Percentiles rank a stretch among this genome's conserved stretches.
phyloP scores from a whole-genome alignment of 805 yeast genomes.

The Yamadazyma insecticola region DNA sequence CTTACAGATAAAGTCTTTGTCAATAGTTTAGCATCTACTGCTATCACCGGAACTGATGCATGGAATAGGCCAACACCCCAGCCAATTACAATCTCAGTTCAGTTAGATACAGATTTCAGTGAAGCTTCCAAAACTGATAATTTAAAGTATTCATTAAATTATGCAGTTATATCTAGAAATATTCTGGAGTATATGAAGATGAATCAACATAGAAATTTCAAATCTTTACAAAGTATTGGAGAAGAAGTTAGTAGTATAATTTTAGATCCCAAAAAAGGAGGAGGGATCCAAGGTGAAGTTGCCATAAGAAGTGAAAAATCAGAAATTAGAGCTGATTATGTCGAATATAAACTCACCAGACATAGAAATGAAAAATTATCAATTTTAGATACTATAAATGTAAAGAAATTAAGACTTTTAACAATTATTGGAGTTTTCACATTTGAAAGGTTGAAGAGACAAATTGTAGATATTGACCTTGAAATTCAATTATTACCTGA shows the following conservation, averaged over 20 bases:
- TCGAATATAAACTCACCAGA: constrained; percentile 39
- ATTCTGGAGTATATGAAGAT: constrained; percentile 49
- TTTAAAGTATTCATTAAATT: constrained; percentile 76
- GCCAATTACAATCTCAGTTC: constrained; percentile 57
- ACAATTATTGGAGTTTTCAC: constrained; percentile 93
- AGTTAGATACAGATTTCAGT: constrained; percentile 61
- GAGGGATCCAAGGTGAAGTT: constrained; percentile 41
- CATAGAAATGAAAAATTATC: constrained; percentile 12
- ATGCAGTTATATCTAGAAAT: constrained; percentile 74
- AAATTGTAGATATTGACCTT: constrained; percentile 65
- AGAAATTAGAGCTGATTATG: constrained; percentile 52
- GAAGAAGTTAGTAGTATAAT: constrained; percentile 43
- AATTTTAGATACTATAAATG: constrained; percentile 23
- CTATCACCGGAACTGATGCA: constrained; percentile 68
- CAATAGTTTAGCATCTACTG: constrained; percentile 53
- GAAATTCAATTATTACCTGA: constrained; percentile 20
- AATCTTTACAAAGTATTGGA: constrained; percentile 44
- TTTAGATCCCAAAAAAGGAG: constrained; percentile 38
- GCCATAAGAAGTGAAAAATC: constrained; percentile 46
- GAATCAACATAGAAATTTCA: constrained; percentile 36
- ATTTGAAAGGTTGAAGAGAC: constrained; percentile 79
- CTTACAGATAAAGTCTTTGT: constrained; percentile 41
- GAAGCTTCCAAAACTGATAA: constrained; percentile 81
- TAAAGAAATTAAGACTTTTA: constrained; percentile 52
- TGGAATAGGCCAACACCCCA: constrained; percentile 69